Percentiles rank a stretch among this genome's conserved stretches.
These are phyloP conservation scores for Arabidopsis hybrid DNA, from an alignment of 441 rosid genomes.

Conservation along the genomic window DNA sequence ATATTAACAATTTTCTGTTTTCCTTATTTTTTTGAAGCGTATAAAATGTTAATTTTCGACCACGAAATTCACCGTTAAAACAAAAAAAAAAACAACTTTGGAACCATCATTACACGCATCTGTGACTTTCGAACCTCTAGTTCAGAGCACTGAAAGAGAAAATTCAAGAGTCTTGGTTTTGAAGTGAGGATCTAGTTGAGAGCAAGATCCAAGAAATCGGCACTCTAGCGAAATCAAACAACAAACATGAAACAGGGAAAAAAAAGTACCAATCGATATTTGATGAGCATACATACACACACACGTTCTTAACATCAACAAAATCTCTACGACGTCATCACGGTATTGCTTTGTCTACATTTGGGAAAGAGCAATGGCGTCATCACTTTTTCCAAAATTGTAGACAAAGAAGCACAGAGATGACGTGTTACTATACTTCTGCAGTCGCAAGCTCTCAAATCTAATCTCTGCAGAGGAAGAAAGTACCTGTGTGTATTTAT, in stretches of 20 bases:
- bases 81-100: background rate
- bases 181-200: background rate
- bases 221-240: background rate
- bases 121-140: background rate
- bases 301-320: background rate
- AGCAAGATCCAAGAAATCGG: background rate
- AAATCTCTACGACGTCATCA: background rate
- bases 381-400: background rate
- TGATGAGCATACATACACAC: background rate
- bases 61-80: background rate
- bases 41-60: background rate
- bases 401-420: conserved; percentile 9
- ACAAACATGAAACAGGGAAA: background rate
- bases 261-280: background rate
- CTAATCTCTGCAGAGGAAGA: background rate
- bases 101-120: background rate
- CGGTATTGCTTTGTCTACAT: conserved; percentile 7
- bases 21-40: background rate
- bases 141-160: background rate
- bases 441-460: background rate
- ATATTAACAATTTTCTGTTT: background rate
- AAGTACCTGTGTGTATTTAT: background rate
- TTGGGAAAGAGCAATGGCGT: background rate
- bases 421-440: background rate
- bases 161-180: background rate